These are phyloP conservation scores for Colletotrichum zoysiae DNA, from an alignment of 2,329 filamentous ascomycete genomes.

Conservation along the genomic window DNA sequence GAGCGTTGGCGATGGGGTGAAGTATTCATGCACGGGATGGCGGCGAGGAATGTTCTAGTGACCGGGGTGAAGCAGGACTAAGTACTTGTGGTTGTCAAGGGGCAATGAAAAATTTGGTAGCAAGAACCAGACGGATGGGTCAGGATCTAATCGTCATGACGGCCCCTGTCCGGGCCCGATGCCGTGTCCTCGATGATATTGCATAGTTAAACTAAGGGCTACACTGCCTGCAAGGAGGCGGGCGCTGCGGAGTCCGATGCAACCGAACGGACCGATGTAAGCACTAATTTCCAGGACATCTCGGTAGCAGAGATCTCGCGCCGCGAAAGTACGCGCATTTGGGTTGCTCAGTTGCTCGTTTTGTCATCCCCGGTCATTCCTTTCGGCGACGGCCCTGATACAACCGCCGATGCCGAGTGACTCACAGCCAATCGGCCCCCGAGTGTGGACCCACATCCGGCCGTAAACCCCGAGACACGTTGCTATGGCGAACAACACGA, in stretches of 20 bases:
- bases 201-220: neutral
- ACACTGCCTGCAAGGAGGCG: neutral
- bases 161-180: slow-evolving; percentile 1
- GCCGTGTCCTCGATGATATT: neutral
- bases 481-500: too few species aligned
- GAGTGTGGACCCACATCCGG: neutral
- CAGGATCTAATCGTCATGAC: neutral
- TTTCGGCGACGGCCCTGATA: slow-evolving; percentile 9
- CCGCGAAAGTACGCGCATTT: neutral
- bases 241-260: neutral
- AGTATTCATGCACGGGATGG: neutral
- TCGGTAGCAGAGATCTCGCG: neutral
- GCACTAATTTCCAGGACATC: neutral
- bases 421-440: neutral
- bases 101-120: neutral
- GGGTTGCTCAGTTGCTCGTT: neutral
- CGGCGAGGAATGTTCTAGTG: neutral
- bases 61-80: neutral
- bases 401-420: slow-evolving; percentile 11
- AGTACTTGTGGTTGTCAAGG: neutral
- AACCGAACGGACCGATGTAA: neutral
- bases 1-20: neutral
- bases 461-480: neutral
- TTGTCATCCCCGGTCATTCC: neutral
- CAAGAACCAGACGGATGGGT: neutral